Percentiles rank a stretch among this genome's conserved stretches.
These are phyloP conservation scores for Hanseniaspora nectarophila DNA, from an alignment of 805 yeast species.

Conservation along the genomic window DNA sequence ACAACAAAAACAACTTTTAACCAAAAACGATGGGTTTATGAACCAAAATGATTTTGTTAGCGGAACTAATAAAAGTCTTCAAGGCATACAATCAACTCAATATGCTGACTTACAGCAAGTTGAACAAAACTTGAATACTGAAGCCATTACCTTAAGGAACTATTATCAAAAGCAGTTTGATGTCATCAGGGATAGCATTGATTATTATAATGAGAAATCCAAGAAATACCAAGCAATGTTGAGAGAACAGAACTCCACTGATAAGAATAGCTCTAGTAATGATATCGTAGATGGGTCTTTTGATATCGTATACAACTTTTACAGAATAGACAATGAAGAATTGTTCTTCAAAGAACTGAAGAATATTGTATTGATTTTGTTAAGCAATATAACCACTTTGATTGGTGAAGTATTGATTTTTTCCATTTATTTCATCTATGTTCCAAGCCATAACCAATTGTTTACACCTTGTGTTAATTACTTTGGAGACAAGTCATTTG, in stretches of 20 bases:
- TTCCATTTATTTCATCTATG: constrained; percentile 33
- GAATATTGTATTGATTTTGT: constrained; percentile 16
- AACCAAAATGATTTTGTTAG: background rate
- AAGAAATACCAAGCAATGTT: background rate
- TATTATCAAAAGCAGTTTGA: background rate
- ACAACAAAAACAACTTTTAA: constrained; percentile 2
- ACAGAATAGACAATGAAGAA: constrained; percentile 14
- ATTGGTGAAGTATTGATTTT: constrained; percentile 30
- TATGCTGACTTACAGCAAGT: background rate
- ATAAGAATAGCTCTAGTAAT: background rate
- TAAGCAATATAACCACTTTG: constrained; percentile 19
- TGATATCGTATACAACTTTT: background rate
- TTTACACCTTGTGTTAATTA: constrained; percentile 27
- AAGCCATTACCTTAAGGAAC: background rate
- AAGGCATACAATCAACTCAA: constrained; percentile 4
- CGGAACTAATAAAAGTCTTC: background rate
- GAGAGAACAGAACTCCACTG: background rate
- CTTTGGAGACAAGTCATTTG: constrained; percentile 28
- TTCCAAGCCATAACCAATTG: constrained; percentile 28
- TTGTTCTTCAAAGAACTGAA: constrained; percentile 16
- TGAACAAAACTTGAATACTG: constrained; percentile 7
- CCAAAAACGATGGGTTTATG: background rate
- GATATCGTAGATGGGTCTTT: background rate
- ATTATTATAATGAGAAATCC: background rate
- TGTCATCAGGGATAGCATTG: background rate